Base-by-base conservation (phyloP, 2,329 filamentous ascomycete species). In the Bipolaris cookei region DNA sequence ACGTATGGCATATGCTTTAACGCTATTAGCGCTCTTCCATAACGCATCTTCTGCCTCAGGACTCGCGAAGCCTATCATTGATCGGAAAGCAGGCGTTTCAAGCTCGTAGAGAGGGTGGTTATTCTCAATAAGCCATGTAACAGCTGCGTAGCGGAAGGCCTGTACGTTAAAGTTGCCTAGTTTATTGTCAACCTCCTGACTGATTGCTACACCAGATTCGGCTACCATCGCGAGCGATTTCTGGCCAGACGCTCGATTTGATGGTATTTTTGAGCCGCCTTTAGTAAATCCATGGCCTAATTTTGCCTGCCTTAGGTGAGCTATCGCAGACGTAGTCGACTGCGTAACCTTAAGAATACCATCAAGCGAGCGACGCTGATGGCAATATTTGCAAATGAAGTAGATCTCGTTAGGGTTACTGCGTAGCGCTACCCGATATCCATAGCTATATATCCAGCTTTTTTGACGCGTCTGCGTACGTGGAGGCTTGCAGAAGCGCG, bases 401-500 rank as follows among this genome's bases (percentile, higher is more conserved):
- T 21, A 55, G 21, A 43, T 23, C 3, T 18, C n/a, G 14, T 42
- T 28, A n/a, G 52, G 35, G 52, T 55, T 21, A 11, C 20, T 43
- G 13, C 42, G 14, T 3, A 55, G 52, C 32, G 43, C 35, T 34
- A 55, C 52, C 21, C 52, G 30, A 37, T 49, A 55, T 37, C 44
- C 38, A 43, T 55, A 38, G 37, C 10, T 13, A 23, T 49, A 55
- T 25, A 55, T 49, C 25, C 25, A 55, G 45, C 44, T 49, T 23
- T 49, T 55, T 16, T 23, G 21, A 14, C 21, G 44, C 45, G 30
- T 55, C 35, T 49, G 45, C 3, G 52, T 34, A 25, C 16, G n/a
- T 28, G 45, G 3, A 20, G 50, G 41, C 50, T 55, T 55, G 20
- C 23, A 49, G 41, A 23, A 55, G 11, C 2, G 52, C 35, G 52